These are phyloP conservation scores for Fusarium keratoplasticum DNA, from an alignment of 2,329 filamentous ascomycete genomes.

Conservation along the genomic window DNA sequence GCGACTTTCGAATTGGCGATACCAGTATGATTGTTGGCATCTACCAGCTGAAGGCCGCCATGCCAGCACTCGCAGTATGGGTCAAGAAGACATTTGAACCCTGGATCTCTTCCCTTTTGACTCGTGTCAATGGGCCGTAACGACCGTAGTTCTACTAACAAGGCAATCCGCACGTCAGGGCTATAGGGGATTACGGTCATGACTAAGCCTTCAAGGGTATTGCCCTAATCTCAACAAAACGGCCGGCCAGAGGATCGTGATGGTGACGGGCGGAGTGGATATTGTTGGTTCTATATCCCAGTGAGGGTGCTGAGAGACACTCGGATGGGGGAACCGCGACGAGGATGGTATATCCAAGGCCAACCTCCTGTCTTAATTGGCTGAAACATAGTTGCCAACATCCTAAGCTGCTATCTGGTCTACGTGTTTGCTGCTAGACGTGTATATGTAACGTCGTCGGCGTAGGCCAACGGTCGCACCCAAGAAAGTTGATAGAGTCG, in stretches of 20 bases:
- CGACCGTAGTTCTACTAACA: background rate
- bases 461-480: background rate
- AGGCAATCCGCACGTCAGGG: background rate
- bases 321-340: background rate
- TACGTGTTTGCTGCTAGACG: background rate
- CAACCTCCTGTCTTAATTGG: background rate
- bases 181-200: background rate
- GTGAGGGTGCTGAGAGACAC: background rate
- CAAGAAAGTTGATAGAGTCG: background rate
- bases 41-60: background rate
- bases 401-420: background rate
- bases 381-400: background rate
- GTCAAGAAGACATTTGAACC: background rate
- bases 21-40: background rate
- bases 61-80: background rate
- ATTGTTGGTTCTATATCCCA: background rate
- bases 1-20: background rate
- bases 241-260: background rate
- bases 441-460: background rate
- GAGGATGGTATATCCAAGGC: background rate
- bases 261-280: background rate
- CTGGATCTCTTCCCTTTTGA: background rate
- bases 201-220: background rate
- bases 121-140: background rate
- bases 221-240: background rate